Evolutionary conservation across 768 basidiomycete species (phyloP), one percentile per base, ranked within the genome.

Genomic region (Leccinum fibrillosum): DNA sequence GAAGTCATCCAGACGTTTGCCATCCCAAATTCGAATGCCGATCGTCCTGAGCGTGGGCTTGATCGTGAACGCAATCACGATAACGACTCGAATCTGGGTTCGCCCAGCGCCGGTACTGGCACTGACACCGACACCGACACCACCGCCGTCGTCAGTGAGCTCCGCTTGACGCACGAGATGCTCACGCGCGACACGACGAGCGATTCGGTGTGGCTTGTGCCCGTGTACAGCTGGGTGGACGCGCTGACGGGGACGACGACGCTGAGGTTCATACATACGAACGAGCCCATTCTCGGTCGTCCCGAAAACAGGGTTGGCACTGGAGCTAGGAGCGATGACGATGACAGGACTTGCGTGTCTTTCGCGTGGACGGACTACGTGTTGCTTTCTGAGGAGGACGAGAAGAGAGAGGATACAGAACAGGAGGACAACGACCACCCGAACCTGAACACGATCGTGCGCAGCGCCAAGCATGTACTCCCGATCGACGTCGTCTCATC

Each of bases 1-100:
- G 66, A 67, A 53, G 51, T 67, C 48, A 39, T 69, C 26, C 66
- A 69, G 45, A 59, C 39, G 3, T 69, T 66, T 28, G 13, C 64
- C n/a, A 9, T 67, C 25, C 67, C 66, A 25, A 42, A 42, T 42
- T 9, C 9, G n/a, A 4, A n/a, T 10, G 4, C 10, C 39, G 39
- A 42, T 42, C n/a, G 39, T 42, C 9, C 37, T 4, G 9, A 42
- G 3, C 39, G n/a, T 35, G 35, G 35, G 35, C 35, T 15, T 15
- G 13, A 35, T 35, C 35, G 7, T 42, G 62, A 64, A 11, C n/a
- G 19, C 48, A 55, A 53, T 5, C 8, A 45, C 12, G 15, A 26
- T 17, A 32, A 49, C 4, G 5, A 6, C 21, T n/a, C 52, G 11
- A 34, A 19, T n/a, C 21, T 34, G 11, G 21, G 10, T 5, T 15